Percentiles rank a stretch among this genome's conserved stretches.
Evolutionary conservation across 495 filamentous ascomycete species (phyloP).

Genomic region (Tetracladium marchalianum): DNA sequence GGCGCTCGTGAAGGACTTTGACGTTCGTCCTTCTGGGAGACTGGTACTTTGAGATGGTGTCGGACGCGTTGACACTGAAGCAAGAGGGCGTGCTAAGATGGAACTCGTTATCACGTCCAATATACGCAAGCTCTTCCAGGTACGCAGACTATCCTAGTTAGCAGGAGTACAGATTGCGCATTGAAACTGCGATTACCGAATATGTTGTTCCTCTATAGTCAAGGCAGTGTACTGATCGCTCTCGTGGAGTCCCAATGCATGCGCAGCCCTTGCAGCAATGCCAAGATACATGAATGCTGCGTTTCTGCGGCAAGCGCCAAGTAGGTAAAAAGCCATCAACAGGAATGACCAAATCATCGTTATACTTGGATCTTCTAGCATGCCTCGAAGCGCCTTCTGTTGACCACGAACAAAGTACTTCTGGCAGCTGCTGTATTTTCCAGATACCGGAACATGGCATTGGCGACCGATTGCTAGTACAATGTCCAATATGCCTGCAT

Average conservation of each 20-base stretch:
- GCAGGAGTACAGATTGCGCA: not conserved
- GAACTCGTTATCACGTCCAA: conserved; percentile 35
- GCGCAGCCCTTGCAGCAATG: conserved; percentile 32
- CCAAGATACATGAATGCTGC: conserved; percentile 40
- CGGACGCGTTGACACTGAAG: not conserved
- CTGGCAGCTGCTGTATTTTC: conserved; percentile 10
- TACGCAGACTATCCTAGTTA: conserved; percentile 19
- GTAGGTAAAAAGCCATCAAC: conserved; percentile 37
- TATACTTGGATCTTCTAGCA: conserved; percentile 34
- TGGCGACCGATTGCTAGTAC: not conserved
- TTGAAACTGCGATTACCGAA: not conserved
- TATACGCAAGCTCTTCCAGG: conserved; percentile 36
- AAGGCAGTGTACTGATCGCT: conserved; percentile 7
- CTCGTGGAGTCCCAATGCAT: conserved; percentile 32
- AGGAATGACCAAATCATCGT: conserved; percentile 31
- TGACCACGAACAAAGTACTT: conserved; percentile 32
- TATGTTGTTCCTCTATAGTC: not conserved
- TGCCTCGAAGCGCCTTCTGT: conserved; percentile 25
- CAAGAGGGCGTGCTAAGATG: conserved; percentile 12
- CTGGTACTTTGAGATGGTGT: not conserved
- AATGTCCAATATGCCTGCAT: not conserved
- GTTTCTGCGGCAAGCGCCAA: conserved; percentile 37
- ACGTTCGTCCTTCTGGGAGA: no score
- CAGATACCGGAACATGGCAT: no score
- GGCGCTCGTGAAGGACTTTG: not conserved